Conservation (phyloP, 768 basidiomycete genomes). For the Ramaria sp. region DNA sequence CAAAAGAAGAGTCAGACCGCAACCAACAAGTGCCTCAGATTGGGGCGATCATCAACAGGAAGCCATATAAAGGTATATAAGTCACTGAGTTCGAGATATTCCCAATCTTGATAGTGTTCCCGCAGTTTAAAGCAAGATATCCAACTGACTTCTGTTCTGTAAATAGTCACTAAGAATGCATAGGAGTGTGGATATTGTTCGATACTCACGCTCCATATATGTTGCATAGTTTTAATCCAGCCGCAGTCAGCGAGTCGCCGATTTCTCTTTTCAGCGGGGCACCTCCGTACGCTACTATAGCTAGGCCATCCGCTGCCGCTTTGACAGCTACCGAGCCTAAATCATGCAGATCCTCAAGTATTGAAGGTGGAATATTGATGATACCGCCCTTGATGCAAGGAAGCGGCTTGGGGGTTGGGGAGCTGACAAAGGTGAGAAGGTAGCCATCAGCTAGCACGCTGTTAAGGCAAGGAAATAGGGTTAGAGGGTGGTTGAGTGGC, state of each 20-base stretch:
- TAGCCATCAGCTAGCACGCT: background rate
- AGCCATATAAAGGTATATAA: background rate
- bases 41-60: background rate
- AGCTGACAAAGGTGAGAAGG: background rate
- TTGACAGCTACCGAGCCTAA: background rate
- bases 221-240: slow-evolving; percentile 3
- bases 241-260: background rate
- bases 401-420: background rate
- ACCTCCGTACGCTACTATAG: too few relatives aligned
- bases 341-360: background rate
- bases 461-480: background rate
- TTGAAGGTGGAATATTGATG: background rate
- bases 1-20: too few relatives aligned
- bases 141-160: slow-evolving; percentile 15
- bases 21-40: slow-evolving; percentile 12
- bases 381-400: background rate
- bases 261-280: slow-evolving; percentile 11
- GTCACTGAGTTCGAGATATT: slow-evolving; percentile 4
- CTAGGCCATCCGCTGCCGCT: background rate
- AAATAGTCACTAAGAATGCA: too few relatives aligned
- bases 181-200: background rate
- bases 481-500: background rate
- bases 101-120: slow-evolving; percentile 3
- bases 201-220: slow-evolving; percentile 8
- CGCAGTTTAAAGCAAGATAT: background rate